Base-by-base conservation (phyloP, 2,329 filamentous ascomycete species). In the Aspergillus puulaauensis region DNA sequence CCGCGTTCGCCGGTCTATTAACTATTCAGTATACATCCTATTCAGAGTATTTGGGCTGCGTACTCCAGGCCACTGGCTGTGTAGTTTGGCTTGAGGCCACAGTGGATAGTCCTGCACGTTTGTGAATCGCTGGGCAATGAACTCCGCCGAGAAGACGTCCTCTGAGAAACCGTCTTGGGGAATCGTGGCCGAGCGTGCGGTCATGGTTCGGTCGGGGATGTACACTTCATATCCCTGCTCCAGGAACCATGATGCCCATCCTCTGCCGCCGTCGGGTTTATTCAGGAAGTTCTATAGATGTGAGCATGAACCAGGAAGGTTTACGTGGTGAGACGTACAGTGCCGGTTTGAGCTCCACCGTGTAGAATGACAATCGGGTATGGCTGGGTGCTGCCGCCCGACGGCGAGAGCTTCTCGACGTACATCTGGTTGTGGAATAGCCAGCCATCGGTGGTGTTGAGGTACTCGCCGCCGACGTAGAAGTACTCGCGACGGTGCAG, bases 191-290 rank as follows among this genome's bases (percentile, higher is more conserved):
- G 70, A 73, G 21, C 73, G 67, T 19, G 73, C 76, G 14, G 75
- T 72, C 54, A 68, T 69, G 27, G 75, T 70, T 55, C 73, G 71
- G 57, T 79, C 77, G 15, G 74, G 61, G 19, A 82, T 67, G 61
- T 80, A 82, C 47, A 80, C 70, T 24, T 70, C 70, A 59, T 80
- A 81, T 15, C 80, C 80, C 31, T 75, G 65, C 7, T 70, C 64
- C 15, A 82, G 66, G 58, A 80, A 81, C 58, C 74, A 78, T 0
- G 77, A 76, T 2, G 79, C 77, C 80, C 79, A 82, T 43, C 80
- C 80, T 56, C 68, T 59, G 6, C 75, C 69, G 35, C 74, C 75
- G 61, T 82, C 79, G 3, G 80, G 80, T 35, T 77, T 82, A 57
- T 79, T 80, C 31, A 79, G 66, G 72, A 73, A 80, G 50, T 77